Conservation (phyloP, 768 basidiomycete genomes). For the Floccularia luteovirens region DNA sequence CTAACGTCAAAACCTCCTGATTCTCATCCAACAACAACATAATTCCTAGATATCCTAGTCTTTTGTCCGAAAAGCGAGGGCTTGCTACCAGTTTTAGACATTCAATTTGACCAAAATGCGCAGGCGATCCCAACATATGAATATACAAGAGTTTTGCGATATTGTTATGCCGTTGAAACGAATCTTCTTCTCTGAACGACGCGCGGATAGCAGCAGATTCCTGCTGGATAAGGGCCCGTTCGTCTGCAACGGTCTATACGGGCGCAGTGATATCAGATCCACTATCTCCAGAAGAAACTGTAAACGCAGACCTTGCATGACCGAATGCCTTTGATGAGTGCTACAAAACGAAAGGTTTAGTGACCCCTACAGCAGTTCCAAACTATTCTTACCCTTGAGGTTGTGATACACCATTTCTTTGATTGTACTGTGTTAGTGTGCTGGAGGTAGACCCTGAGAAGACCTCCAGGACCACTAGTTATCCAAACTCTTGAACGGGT, state of each 20-base stretch:
- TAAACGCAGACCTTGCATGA: conserved; percentile 74
- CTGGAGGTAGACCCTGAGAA: no score
- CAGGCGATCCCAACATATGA: conserved; percentile 97
- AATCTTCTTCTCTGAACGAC: conserved; percentile 95
- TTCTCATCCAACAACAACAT: conserved; percentile 98
- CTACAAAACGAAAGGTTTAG: conserved; percentile 33
- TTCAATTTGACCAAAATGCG: conserved; percentile 99
- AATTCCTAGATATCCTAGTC: conserved; percentile 93
- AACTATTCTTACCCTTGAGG: conserved; percentile 58
- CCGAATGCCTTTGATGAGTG: conserved; percentile 96
- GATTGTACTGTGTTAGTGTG: conserved; percentile 2
- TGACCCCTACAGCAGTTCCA: background rate
- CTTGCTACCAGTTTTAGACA: conserved; percentile 92
- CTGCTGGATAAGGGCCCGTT: conserved; percentile 93
- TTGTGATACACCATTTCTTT: conserved; percentile 71
- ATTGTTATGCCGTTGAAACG: conserved; percentile 92
- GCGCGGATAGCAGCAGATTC: conserved; percentile 97
- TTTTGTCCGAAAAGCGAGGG: conserved; percentile 93
- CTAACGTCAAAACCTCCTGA: conserved; percentile 93
- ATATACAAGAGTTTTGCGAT: conserved; percentile 98
- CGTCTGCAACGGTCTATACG: conserved; percentile 91
- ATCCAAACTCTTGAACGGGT: no score
- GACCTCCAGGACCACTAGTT: no score
- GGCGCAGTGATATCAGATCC: conserved; percentile 10
- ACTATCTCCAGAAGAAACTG: conserved; percentile 5